A percentile compares a stretch with the other conserved stretches of the same genome.
Evolutionary conservation across 805 yeast genomes (phyloP).

Genomic region (Monosporozyma servazzii): DNA sequence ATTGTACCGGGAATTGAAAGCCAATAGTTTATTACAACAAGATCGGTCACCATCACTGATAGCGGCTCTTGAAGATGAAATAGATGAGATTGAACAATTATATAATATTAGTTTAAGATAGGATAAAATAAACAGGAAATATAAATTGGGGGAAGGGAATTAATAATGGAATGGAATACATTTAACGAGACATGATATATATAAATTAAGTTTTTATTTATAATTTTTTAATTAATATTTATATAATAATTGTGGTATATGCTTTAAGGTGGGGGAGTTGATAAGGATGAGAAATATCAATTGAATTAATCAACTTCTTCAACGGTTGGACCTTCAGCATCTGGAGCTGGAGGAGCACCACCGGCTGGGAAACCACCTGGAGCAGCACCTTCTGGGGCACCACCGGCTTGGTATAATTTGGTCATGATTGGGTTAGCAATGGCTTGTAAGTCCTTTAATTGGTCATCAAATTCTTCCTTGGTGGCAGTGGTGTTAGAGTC

Average conservation of each 20-base stretch:
- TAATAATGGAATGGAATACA: not conserved
- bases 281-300: too few relatives aligned
- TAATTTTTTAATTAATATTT: not conserved
- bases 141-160: too few relatives aligned
- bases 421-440: slow-evolving; percentile 95
- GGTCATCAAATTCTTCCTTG: slow-evolving; percentile 84
- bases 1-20: not conserved
- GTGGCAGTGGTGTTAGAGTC: slow-evolving; percentile 88
- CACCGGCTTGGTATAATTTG: slow-evolving; percentile 86
- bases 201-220: not conserved
- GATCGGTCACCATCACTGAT: not conserved
- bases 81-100: not conserved
- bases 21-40: not conserved
- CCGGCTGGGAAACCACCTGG: slow-evolving; percentile 52
- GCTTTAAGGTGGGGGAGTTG: not conserved
- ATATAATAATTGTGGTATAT: not conserved
- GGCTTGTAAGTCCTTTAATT: slow-evolving; percentile 94
- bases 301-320: slow-evolving; percentile 77
- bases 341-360: slow-evolving; percentile 55
- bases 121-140: not conserved
- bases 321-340: slow-evolving; percentile 63
- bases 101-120: not conserved
- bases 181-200: not conserved
- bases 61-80: not conserved
- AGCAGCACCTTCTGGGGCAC: slow-evolving; percentile 74